phyloP scores from a whole-genome alignment of 106 monocot species.

The Platanthera guangdongensis region DNA sequence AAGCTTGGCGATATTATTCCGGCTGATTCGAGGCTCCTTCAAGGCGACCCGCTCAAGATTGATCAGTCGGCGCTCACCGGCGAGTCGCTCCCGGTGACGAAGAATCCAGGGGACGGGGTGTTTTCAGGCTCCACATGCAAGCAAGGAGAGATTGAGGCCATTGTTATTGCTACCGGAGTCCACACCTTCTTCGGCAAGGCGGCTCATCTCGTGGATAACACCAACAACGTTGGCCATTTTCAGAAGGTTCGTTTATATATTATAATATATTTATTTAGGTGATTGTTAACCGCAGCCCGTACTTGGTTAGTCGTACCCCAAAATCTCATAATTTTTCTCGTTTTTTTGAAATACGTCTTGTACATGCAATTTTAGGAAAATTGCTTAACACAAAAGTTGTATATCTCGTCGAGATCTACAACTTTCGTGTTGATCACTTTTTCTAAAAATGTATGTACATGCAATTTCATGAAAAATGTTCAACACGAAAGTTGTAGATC shows the following conservation, averaged over 20 bases:
- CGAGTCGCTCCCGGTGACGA: neutral
- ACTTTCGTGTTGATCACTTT: no score
- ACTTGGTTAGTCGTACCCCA: no score
- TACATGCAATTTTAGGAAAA: no score
- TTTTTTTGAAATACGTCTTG: no score
- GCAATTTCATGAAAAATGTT: no score
- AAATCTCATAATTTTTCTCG: no score
- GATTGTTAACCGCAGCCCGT: no score
- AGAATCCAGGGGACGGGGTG: neutral
- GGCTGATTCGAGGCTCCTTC: slow-evolving; percentile 56
- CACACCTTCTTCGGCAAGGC: neutral
- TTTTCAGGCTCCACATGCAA: slow-evolving; percentile 3
- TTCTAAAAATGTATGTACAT: no score
- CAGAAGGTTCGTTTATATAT: neutral
- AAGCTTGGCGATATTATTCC: slow-evolving; percentile 57
- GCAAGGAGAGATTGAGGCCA: slow-evolving; percentile 4
- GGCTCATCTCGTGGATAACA: neutral
- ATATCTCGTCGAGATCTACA: no score
- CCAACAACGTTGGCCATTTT: neutral
- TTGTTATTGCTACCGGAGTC: neutral
- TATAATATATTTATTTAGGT: neutral
- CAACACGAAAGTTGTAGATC: no score
- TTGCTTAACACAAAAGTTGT: no score
- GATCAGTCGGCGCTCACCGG: neutral
- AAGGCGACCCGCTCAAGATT: slow-evolving; percentile 34